A percentile compares a stretch with the other conserved stretches of the same genome.
These are phyloP conservation scores for Vickermania ingenoplastis DNA, from an alignment of 208 protist genomes.

Conservation along the genomic window DNA sequence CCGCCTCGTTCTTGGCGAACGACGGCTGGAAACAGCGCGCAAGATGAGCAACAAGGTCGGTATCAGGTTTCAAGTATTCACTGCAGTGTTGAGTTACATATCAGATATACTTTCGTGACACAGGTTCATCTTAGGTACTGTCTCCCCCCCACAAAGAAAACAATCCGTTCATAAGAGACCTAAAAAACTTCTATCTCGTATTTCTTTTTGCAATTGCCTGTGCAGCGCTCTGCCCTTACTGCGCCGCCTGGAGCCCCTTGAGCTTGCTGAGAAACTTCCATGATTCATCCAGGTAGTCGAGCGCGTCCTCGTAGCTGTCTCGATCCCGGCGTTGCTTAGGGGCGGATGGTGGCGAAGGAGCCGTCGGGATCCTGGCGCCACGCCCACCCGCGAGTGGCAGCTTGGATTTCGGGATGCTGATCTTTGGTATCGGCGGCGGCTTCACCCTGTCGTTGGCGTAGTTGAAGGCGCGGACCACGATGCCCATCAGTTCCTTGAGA, in stretches of 20 bases:
- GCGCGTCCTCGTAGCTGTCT: slow-evolving; percentile 17
- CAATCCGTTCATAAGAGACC: too few relatives aligned
- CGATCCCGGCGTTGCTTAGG: background rate
- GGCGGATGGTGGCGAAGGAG: background rate
- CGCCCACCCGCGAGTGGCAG: background rate
- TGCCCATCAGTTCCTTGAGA: slow-evolving; percentile 1
- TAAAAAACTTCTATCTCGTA: too few relatives aligned
- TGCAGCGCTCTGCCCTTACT: too few relatives aligned
- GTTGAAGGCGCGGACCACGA: slow-evolving; percentile 3
- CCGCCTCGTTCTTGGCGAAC: too few relatives aligned
- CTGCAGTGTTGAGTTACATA: too few relatives aligned
- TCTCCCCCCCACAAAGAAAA: too few relatives aligned
- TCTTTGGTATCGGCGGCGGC: background rate
- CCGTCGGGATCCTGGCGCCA: background rate
- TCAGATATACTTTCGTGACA: too few relatives aligned
- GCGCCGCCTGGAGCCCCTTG: slow-evolving; percentile 8
- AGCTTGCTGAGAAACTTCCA: slow-evolving; percentile 18
- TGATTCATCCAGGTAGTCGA: slow-evolving; percentile 35
- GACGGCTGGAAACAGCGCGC: too few relatives aligned
- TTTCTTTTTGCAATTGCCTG: too few relatives aligned
- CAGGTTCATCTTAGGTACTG: too few relatives aligned
- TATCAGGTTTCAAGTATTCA: too few relatives aligned
- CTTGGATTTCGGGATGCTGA: background rate
- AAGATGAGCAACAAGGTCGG: too few relatives aligned
- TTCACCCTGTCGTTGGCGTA: slow-evolving; percentile 6